These are phyloP conservation scores for Bipolaris gigantea DNA, from an alignment of 2,329 filamentous ascomycete genomes.

Conservation along the genomic window DNA sequence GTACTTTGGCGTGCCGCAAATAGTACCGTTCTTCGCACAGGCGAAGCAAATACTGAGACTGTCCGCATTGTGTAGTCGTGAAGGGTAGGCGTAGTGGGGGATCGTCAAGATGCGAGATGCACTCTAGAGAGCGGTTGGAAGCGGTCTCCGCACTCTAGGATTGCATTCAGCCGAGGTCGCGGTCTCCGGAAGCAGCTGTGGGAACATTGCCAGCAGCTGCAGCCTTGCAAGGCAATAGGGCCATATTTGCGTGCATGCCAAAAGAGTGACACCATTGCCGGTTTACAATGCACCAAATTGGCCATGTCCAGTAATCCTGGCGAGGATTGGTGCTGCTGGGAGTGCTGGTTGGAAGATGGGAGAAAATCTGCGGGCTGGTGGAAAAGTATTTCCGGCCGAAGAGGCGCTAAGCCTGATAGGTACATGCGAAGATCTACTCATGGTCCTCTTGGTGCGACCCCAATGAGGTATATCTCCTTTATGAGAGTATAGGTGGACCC, in stretches of 20 bases:
- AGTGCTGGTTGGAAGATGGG: conserved; percentile 10
- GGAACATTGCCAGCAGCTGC: conserved; percentile 5
- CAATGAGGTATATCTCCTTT: background rate
- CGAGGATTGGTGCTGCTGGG: conserved; percentile 12
- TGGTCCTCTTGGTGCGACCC: background rate
- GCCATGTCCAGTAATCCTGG: conserved; percentile 8
- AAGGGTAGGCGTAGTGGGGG: conserved; percentile 18
- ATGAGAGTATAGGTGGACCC: background rate
- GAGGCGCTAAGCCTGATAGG: background rate
- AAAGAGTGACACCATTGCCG: background rate
- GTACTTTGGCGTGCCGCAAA: conserved; percentile 23
- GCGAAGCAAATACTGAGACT: conserved; percentile 32
- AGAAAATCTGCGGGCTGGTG: conserved; percentile 11
- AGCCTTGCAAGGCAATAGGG: conserved; percentile 2
- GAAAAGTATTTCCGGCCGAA: conserved; percentile 23
- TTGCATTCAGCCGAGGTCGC: conserved; percentile 40
- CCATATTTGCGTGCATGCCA: conserved; percentile 8
- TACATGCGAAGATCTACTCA: background rate
- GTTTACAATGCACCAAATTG: conserved; percentile 2
- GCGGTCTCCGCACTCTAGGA: conserved; percentile 37
- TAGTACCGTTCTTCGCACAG: conserved; percentile 29
- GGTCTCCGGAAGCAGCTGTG: conserved; percentile 14
- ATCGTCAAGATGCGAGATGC: conserved; percentile 21
- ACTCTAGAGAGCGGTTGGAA: conserved; percentile 32
- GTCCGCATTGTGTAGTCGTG: conserved; percentile 33